A percentile compares a stretch with the other conserved stretches of the same genome.
Conservation (phyloP, 2,329 filamentous ascomycete species). For the Verticillium klebahnii region DNA sequence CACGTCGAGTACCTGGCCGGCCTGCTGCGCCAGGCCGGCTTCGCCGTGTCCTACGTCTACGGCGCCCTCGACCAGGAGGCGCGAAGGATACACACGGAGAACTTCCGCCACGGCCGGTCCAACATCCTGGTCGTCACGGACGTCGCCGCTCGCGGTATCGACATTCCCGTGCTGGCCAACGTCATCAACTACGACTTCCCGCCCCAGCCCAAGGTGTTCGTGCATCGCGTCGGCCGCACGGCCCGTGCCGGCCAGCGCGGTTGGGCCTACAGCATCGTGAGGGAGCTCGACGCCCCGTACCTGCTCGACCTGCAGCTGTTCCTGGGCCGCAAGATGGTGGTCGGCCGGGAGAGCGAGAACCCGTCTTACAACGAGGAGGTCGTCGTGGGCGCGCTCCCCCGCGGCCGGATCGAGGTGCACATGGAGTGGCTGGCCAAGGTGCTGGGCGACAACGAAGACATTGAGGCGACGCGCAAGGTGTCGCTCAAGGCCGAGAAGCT, state of each 20-base stretch:
- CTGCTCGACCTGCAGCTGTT: slow-evolving; percentile 92
- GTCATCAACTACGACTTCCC: slow-evolving; percentile 99
- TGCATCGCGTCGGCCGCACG: slow-evolving; percentile 93
- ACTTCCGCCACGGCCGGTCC: slow-evolving; percentile 77
- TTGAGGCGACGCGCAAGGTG: slow-evolving; percentile 66
- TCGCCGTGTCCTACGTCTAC: slow-evolving; percentile 89
- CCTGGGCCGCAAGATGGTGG: slow-evolving; percentile 74
- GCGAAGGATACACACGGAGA: slow-evolving; percentile 84
- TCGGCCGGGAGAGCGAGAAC: slow-evolving; percentile 61
- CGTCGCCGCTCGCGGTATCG: slow-evolving; percentile 92
- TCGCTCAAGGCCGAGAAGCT: slow-evolving; percentile 87
- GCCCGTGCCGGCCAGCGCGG: slow-evolving; percentile 88
- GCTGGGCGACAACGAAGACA: slow-evolving; percentile 69
- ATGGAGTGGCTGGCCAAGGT: slow-evolving; percentile 82
- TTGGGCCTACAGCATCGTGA: slow-evolving; percentile 91
- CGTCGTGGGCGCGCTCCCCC: slow-evolving; percentile 70
- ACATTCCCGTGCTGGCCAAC: slow-evolving; percentile 93
- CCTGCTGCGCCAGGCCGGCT: slow-evolving; percentile 76
- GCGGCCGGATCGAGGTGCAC: slow-evolving; percentile 68
- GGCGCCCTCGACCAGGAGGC: slow-evolving; percentile 92
- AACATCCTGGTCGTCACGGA: slow-evolving; percentile 96
- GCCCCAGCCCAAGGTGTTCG: slow-evolving; percentile 92
- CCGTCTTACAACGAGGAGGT: slow-evolving; percentile 78
- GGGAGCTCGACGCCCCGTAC: slow-evolving; percentile 85
- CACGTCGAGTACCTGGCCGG: slow-evolving; percentile 89